phyloP scores from a whole-genome alignment of 495 filamentous ascomycete genomes.

The Neurospora tetrasperma region DNA sequence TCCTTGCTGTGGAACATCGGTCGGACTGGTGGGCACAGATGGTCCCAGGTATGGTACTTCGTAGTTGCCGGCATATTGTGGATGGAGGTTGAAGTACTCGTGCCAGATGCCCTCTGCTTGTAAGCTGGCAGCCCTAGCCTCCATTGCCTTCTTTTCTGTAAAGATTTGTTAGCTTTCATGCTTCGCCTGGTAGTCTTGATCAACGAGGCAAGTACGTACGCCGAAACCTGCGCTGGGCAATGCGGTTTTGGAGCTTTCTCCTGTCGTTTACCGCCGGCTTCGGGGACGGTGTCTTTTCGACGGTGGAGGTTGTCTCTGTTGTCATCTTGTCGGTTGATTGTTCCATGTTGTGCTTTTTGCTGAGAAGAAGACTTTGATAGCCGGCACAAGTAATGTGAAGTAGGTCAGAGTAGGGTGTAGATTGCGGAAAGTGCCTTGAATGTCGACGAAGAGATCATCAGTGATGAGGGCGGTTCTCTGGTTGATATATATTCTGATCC shows the following conservation, averaged over 20 bases:
- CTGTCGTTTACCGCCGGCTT: not conserved
- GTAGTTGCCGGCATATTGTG: not conserved
- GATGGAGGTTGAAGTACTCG: constrained; percentile 1
- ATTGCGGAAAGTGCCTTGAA: not conserved
- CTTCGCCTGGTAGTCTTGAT: not conserved
- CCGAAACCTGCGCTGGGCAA: constrained; percentile 3
- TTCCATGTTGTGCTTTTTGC: not conserved
- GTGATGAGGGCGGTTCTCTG: not conserved
- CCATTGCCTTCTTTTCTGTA: constrained; percentile 5
- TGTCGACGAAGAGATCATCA: not conserved
- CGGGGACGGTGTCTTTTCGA: not conserved
- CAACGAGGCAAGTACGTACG: not conserved
- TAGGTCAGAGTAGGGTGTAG: not conserved
- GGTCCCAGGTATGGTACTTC: not conserved
- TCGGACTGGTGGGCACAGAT: not conserved
- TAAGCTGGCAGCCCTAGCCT: not conserved
- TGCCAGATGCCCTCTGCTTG: constrained; percentile 2
- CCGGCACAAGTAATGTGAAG: not conserved
- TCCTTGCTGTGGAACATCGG: not conserved
- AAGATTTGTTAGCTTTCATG: not conserved
- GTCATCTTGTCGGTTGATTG: not conserved
- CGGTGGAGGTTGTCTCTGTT: not conserved
- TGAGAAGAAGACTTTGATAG: not conserved
- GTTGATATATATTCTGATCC: not conserved
- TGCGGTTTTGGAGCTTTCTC: constrained; percentile 4